Evolutionary conservation across 2,329 filamentous ascomycete species (phyloP), one percentile per base, ranked within the genome.

Genomic region (Parastagonospora avenae): DNA sequence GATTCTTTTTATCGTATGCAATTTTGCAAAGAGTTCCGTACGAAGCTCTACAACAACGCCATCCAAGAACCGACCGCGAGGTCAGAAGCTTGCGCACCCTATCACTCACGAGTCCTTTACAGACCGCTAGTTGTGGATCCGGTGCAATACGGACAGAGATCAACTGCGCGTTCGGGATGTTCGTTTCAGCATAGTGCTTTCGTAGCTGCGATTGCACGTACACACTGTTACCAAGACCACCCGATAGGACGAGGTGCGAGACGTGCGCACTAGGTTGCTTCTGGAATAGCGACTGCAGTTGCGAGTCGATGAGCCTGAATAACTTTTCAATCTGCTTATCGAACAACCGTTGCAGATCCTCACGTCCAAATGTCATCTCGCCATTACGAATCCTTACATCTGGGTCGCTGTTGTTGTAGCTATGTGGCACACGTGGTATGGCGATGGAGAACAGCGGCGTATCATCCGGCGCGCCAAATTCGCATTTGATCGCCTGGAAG

Each of bases 41-140:
- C 0, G 62, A 67, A 4, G 73, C 68, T 11, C 73, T 59, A 48
- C 70, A 73, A 48, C 72, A 75, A 2, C 72, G 64, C 70, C 69
- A 73, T 1, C 67, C 68, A 1, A 84, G 70, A 1, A 82, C 78
- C 0, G 79, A 67, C 2, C 70, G 66, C 1, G 69, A 72, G 11
- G 73, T 74, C 1, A 75, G 72, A 4, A 80, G 70, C 41, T 75
- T 79, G 36, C 81, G 77, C n/a, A 82, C 69, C 9, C 80, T 74
- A 42, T 84, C 80, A 2, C 77, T 70, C 1, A 84, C 76, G 2
- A 83, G 66, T 0, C 82, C 81, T 52, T 81, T 80, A 36, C 81
- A 80, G 1, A 84, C 81, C 4, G 81, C 80, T 0, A 84, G 77
- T 47, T 83, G 80, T 0, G 82, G 81, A 39, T 84, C 81, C 8